phyloP scores from a whole-genome alignment of 164 flowering plant genomes.

The Stephania japonica region DNA sequence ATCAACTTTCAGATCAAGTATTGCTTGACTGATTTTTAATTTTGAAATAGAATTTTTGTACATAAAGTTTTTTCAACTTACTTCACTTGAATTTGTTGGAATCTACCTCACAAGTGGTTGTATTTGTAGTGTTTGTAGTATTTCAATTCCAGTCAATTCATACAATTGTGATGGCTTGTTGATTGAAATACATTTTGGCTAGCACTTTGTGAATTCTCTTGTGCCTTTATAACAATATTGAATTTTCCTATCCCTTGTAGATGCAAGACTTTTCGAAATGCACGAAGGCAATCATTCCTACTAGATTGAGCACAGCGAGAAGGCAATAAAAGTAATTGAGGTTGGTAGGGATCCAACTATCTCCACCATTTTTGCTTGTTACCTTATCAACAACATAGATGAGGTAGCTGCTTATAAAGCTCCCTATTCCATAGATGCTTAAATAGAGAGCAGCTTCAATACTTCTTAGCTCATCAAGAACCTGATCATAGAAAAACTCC shows the following conservation, averaged over 20 bases:
- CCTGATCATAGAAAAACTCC: conserved; percentile 27
- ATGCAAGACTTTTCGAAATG: background rate
- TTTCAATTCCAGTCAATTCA: too few species aligned
- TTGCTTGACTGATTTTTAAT: too few species aligned
- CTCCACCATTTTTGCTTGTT: conserved; percentile 7
- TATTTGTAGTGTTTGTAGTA: too few species aligned
- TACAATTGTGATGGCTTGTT: too few species aligned
- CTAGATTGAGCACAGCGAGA: conserved; percentile 17
- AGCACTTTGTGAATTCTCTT: too few species aligned
- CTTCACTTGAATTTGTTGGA: too few species aligned
- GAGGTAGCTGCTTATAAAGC: conserved; percentile 20
- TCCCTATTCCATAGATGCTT: conserved; percentile 24
- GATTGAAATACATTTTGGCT: too few species aligned
- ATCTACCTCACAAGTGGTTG: too few species aligned
- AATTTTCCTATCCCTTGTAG: background rate
- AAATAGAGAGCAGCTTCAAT: conserved; percentile 19
- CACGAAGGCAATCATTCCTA: conserved; percentile 1
- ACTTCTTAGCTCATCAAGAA: conserved; percentile 17
- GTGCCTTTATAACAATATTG: background rate
- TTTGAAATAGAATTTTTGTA: too few species aligned
- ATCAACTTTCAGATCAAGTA: too few species aligned
- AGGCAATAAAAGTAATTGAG: conserved; percentile 26
- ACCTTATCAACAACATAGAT: conserved; percentile 14
- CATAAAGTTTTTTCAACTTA: too few species aligned
- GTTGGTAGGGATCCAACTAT: conserved; percentile 21